Conservation (phyloP, 2,329 filamentous ascomycete genomes). For the Chaetomiaceae sp. region DNA sequence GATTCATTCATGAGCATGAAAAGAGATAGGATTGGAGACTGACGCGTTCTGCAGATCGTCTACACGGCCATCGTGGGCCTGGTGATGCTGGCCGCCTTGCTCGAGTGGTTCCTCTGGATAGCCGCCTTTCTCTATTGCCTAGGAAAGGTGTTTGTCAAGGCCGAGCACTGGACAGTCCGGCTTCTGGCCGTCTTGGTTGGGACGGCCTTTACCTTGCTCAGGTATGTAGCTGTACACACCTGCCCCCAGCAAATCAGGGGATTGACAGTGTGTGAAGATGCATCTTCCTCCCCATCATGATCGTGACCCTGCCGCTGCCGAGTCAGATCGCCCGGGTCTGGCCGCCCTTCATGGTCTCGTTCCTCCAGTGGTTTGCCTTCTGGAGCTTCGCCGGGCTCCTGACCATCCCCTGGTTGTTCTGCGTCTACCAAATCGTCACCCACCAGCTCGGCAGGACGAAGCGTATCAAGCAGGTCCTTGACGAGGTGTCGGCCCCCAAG, state of each 20-base stretch:
- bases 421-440: slow-evolving; percentile 85
- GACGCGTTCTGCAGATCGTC: slow-evolving; percentile 58
- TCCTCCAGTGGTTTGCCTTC: slow-evolving; percentile 93
- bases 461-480: slow-evolving; percentile 76
- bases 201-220: slow-evolving; percentile 65
- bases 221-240: too few relatives aligned
- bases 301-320: slow-evolving; percentile 85
- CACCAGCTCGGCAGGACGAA: slow-evolving; percentile 78
- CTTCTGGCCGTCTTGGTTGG: slow-evolving; percentile 73
- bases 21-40: not conserved
- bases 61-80: slow-evolving; percentile 77
- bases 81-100: slow-evolving; percentile 75
- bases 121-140: slow-evolving; percentile 92
- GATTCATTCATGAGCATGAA: too few relatives aligned
- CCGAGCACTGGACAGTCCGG: slow-evolving; percentile 79
- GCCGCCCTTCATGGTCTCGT: slow-evolving; percentile 60
- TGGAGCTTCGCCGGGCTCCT: slow-evolving; percentile 85
- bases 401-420: slow-evolving; percentile 87
- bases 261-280: slow-evolving; percentile 36
- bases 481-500: slow-evolving; percentile 83
- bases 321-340: slow-evolving; percentile 66
- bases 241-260: not conserved
- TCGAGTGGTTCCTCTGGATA: slow-evolving; percentile 95
- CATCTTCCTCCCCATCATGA: slow-evolving; percentile 89
- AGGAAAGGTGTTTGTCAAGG: slow-evolving; percentile 81